phyloP scores from a whole-genome alignment of 2,329 filamentous ascomycete genomes.

The Myrmaecium sp. region DNA sequence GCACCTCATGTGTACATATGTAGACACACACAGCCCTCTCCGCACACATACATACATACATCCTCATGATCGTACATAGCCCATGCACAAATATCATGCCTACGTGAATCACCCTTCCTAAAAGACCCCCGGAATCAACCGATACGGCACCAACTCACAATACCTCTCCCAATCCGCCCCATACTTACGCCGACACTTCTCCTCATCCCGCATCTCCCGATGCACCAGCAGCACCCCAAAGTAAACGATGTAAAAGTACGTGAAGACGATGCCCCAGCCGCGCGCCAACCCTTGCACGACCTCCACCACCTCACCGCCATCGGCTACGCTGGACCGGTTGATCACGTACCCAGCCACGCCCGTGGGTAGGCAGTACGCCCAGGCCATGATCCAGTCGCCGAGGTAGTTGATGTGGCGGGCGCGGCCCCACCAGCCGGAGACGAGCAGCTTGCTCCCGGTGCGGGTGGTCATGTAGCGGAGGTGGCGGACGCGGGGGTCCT shows the following conservation, averaged over 20 bases:
- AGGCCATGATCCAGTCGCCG: slow-evolving; percentile 87
- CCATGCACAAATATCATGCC: no score
- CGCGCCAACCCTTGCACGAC: slow-evolving; percentile 55
- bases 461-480: slow-evolving; percentile 76
- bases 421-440: slow-evolving; percentile 83
- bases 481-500: slow-evolving; percentile 61
- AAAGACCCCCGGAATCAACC: slow-evolving; percentile 76
- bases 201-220: slow-evolving; percentile 72
- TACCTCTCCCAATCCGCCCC: slow-evolving; percentile 85
- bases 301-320: slow-evolving; percentile 37
- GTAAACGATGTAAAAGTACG: slow-evolving; percentile 90
- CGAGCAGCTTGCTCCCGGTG: slow-evolving; percentile 62
- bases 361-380: slow-evolving; percentile 79
- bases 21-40: no score
- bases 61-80: no score
- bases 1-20: no score
- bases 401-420: slow-evolving; percentile 92
- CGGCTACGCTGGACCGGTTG: slow-evolving; percentile 21
- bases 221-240: slow-evolving; percentile 78
- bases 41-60: no score
- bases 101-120: slow-evolving; percentile 21
- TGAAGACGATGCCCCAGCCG: slow-evolving; percentile 75
- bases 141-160: slow-evolving; percentile 61
- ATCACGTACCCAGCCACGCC: slow-evolving; percentile 70
- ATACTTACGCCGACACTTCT: slow-evolving; percentile 83